Evolutionary conservation across 1,284 basidiomycete species (phyloP).

Genomic region (Thecaphora frezii): DNA sequence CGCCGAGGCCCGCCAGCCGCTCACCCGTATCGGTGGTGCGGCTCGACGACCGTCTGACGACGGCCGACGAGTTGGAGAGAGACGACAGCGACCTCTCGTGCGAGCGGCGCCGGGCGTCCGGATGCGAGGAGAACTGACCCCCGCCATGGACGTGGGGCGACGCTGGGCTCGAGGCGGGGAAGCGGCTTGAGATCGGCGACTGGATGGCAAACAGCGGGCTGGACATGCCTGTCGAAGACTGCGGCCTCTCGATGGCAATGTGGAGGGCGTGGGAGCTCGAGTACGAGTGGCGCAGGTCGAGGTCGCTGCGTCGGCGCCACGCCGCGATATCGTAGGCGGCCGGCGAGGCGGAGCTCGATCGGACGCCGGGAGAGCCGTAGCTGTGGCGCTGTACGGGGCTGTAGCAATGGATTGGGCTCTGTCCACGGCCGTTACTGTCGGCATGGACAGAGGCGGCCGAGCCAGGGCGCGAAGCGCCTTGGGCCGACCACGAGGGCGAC

Average conservation of each 20-base stretch:
- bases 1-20: background rate
- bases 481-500: conserved; percentile 1
- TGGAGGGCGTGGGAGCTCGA: background rate
- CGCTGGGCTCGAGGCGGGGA: background rate
- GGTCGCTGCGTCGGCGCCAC: background rate
- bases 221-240: background rate
- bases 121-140: background rate
- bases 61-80: background rate
- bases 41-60: background rate
- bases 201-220: background rate
- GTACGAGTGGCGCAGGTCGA: background rate
- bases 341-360: background rate
- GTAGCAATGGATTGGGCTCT: no score
- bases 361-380: background rate
- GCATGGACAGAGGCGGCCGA: background rate
- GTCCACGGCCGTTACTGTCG: background rate
- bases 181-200: background rate
- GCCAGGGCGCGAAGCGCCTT: background rate
- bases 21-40: background rate
- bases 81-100: background rate
- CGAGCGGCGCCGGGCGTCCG: background rate
- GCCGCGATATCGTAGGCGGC: no score
- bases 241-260: background rate
- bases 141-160: background rate
- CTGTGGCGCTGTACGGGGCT: no score